Percentiles rank a stretch among this genome's conserved stretches.
phyloP scores from a whole-genome alignment of 2,329 filamentous ascomycete species.

The Didymella segeticola region DNA sequence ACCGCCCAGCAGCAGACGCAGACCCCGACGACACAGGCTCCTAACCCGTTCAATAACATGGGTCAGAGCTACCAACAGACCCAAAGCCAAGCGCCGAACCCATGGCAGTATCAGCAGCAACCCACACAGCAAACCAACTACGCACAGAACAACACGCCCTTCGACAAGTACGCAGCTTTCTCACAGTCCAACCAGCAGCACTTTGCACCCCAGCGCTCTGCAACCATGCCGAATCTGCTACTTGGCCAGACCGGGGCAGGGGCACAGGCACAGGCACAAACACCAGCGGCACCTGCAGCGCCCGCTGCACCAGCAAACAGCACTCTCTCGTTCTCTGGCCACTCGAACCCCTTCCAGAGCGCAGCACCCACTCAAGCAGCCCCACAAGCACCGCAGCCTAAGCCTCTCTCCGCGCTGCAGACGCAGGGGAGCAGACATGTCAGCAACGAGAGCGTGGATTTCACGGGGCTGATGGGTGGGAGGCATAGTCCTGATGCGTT shows the following conservation, averaged over 20 bases:
- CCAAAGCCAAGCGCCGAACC: conserved; percentile 25
- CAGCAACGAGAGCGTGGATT: conserved; percentile 74
- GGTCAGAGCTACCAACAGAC: conserved; percentile 25
- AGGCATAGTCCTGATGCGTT: conserved; percentile 82
- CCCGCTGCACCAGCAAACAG: conserved; percentile 30
- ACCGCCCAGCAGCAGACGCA: conserved; percentile 28
- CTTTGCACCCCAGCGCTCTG: conserved; percentile 14
- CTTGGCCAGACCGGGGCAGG: conserved; percentile 18
- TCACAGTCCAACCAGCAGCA: conserved; percentile 17
- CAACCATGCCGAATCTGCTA: conserved; percentile 21
- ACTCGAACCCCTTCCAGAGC: conserved; percentile 55
- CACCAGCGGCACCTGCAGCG: conserved; percentile 38
- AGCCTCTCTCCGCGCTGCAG: conserved; percentile 59
- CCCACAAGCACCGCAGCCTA: conserved; percentile 58
- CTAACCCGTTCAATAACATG: conserved; percentile 37
- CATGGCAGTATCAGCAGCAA: conserved; percentile 35
- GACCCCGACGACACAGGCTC: conserved; percentile 21
- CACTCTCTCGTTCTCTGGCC: conserved; percentile 23
- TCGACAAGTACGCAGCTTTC: conserved; percentile 17
- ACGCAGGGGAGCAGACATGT: conserved; percentile 50
- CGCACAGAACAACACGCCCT: conserved; percentile 18
- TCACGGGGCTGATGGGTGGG: conserved; percentile 67
- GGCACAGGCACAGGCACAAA: conserved; percentile 31
- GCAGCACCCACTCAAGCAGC: conserved; percentile 39
- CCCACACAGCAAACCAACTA: conserved; percentile 26